phyloP scores from a whole-genome alignment of 768 basidiomycete species.

The Calocybe cyanea region DNA sequence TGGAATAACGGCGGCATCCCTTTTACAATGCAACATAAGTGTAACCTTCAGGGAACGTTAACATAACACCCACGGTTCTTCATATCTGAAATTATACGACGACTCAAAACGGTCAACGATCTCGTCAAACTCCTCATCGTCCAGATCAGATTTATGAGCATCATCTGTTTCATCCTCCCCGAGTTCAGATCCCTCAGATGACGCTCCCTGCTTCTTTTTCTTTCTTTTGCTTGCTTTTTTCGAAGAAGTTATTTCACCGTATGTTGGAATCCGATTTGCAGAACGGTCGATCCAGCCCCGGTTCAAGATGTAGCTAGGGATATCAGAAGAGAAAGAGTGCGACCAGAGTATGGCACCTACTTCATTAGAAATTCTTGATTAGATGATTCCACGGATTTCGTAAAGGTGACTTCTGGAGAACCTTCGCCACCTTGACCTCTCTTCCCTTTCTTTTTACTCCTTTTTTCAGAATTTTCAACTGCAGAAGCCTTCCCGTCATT shows the following conservation, averaged over 20 bases:
- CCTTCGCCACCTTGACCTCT: slow-evolving; percentile 29
- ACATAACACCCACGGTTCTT: slow-evolving; percentile 74
- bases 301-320: slow-evolving; percentile 87
- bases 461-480: slow-evolving; percentile 17
- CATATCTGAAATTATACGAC: slow-evolving; percentile 98
- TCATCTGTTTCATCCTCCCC: slow-evolving; percentile 17
- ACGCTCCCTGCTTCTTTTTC: slow-evolving; percentile 18
- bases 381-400: slow-evolving; percentile 49
- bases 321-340: slow-evolving; percentile 1
- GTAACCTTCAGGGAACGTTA: slow-evolving; percentile 1
- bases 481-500: slow-evolving; percentile 12
- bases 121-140: slow-evolving; percentile 84
- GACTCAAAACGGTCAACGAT: slow-evolving; percentile 89
- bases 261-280: slow-evolving; percentile 74
- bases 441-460: slow-evolving; percentile 43
- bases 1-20: slow-evolving; percentile 61
- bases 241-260: slow-evolving; percentile 67
- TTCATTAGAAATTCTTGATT: slow-evolving; percentile 90
- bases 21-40: slow-evolving; percentile 20
- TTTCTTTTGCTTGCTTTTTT: slow-evolving; percentile 32
- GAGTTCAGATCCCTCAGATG: slow-evolving; percentile 21
- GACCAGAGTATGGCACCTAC: slow-evolving; percentile 41
- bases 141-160: slow-evolving; percentile 27
- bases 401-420: slow-evolving; percentile 23
- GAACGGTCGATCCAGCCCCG: slow-evolving; percentile 95